Base-by-base conservation (phyloP, 2,329 filamentous ascomycete genomes). In the Aspergillus sergii region DNA sequence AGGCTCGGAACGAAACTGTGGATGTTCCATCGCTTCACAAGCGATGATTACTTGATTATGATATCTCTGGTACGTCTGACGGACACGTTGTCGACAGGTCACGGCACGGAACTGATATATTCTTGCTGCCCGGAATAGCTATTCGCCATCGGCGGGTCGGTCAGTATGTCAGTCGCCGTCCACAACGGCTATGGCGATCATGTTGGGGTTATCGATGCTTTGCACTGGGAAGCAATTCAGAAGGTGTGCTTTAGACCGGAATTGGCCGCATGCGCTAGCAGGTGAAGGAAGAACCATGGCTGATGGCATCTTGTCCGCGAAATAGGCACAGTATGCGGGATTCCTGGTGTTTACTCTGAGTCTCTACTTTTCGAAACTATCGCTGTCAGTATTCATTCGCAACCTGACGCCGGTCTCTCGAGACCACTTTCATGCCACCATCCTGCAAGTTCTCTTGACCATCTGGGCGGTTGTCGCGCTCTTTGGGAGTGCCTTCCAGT, bases 121-220 rank as follows among this genome's bases (percentile, higher is more conserved):
- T 32, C n/a, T 39, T 2, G 14, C 7, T 12, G 1, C 26, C 5
- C 2, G 8, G 5, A 4, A 39, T 54, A 68, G 65, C n/a, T 68
- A 1, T 59, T 72, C 30, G 62, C 57, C 36, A 64, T 69, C 39
- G 64, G 62, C 3, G 67, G 71, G 63, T 66, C 64, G 11, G 50
- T 69, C 11, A 59, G 46, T 14, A 57, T 71, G 51, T 69, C 69
- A 14, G 59, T 69, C 39, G 66, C 69, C 12, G 67, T 71, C 10
- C 58, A 55, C 10, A 69, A 68, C 36, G 70, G 70, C 11, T 71
- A 71, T 64, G 70, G 70, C 34, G 64, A 66, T 45, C 70, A 70
- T 51, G 61, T 32, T 4, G 51, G 41, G 7, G 59, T 64, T 34
- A 58, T 72, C 14, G 63, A 61, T 7, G 30, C 30, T 11, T 14